Evolutionary conservation across 331 rosid species (phyloP).

Genomic region (Dryas integrifolia): DNA sequence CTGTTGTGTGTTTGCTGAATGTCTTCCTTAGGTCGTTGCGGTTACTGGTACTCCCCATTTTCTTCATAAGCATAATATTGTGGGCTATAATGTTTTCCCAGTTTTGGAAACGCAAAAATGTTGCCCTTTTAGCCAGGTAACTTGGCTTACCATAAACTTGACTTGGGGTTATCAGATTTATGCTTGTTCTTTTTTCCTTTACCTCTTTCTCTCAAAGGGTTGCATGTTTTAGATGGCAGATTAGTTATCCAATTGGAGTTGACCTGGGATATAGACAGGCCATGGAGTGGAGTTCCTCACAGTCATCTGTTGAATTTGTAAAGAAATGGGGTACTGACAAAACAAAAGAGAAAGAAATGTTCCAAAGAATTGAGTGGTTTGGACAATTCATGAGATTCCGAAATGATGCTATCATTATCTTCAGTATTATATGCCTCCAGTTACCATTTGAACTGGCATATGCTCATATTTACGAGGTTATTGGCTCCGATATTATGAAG

Average conservation of each 20-base stretch:
- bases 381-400: conserved; percentile 79
- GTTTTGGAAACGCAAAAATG: conserved; percentile 94
- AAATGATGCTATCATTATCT: conserved; percentile 73
- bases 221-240: conserved; percentile 67
- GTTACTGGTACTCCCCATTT: conserved; percentile 67
- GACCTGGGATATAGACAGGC: conserved; percentile 56
- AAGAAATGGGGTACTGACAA: conserved; percentile 57
- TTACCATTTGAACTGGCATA: conserved; percentile 95
- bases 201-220: not conserved
- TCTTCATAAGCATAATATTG: conserved; percentile 63
- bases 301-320: conserved; percentile 47
- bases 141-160: conserved; percentile 14
- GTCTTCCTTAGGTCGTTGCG: conserved; percentile 57
- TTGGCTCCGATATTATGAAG: conserved; percentile 62
- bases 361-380: conserved; percentile 84
- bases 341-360: conserved; percentile 58
- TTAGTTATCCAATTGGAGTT: conserved; percentile 45
- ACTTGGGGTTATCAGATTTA: conserved; percentile 16
- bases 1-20: conserved; percentile 14
- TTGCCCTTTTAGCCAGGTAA: conserved; percentile 87
- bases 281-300: conserved; percentile 45
- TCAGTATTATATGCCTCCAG: conserved; percentile 92
- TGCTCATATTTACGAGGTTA: conserved; percentile 83
- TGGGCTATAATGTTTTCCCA: conserved; percentile 95
- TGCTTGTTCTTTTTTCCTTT: conserved; percentile 12